Evolutionary conservation across 192 early-diverging fungal genomes (phyloP).

Genomic region (Backusella liffmaniae): DNA sequence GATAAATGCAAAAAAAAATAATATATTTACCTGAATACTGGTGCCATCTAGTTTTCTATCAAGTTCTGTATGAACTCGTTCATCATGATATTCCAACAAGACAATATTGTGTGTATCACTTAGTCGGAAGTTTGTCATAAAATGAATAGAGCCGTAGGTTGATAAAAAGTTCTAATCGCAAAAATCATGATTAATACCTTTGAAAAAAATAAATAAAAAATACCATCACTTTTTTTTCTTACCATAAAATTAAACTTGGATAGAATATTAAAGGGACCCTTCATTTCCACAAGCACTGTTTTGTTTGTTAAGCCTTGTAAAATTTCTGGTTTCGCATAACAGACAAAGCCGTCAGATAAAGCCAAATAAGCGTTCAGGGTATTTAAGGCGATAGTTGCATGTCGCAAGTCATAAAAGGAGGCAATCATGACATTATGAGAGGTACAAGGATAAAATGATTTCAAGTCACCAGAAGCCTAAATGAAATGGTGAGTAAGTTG

Average conservation of each 20-base stretch:
- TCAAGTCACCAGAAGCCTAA: not conserved
- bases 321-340: not conserved
- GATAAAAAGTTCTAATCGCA: not conserved
- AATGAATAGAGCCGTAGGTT: slow-evolving; percentile 8
- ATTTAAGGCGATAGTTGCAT: not conserved
- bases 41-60: not conserved
- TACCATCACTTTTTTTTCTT: not conserved
- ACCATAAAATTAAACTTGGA: not conserved
- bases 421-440: not conserved
- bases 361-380: not conserved
- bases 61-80: not conserved
- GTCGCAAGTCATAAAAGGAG: not conserved
- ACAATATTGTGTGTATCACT: not conserved
- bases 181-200: not conserved
- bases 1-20: too few species aligned
- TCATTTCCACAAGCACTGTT: not conserved
- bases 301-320: not conserved
- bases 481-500: not conserved
- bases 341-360: not conserved
- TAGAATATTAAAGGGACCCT: not conserved
- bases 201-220: too few species aligned
- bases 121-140: not conserved
- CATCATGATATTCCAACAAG: not conserved
- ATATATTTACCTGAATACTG: not conserved
- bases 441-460: not conserved